Base-by-base conservation (phyloP, 106 monocot genomes). In the Platanthera zijinensis region DNA sequence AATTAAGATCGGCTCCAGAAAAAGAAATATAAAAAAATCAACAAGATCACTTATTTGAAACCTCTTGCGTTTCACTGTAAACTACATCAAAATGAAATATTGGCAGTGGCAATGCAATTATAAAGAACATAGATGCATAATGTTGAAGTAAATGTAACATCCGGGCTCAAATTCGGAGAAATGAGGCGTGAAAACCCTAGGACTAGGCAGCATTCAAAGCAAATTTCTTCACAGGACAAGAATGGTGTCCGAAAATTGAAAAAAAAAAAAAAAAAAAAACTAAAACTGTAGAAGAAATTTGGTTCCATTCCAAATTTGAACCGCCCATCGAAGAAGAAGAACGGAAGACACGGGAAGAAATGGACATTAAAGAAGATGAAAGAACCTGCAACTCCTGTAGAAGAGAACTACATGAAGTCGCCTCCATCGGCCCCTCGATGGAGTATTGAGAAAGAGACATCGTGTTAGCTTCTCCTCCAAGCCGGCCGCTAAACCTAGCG, bases 301-400 rank as follows among this genome's bases (percentile, higher is more conserved):
- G 39, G 39, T 39, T 39, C 39, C 39, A 39, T 48, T 15, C 17
- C 7, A 70, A 70, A 70, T 70, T 17, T 69, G n/a, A 13, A 47
- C 47, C 7, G 70, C 48, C 17, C 10, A 70, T 47, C 13, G 15
- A 70, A 48, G 70, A n/a, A n/a, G n/a, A 48, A 72, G 51, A 50
- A 39, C 2, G 39, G 48, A 79, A 61, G 13, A 7, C 25, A 76
- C 8, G 4, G 64, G 67, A 47, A 46, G 22, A 69, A 10, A 54
- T 18, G 8, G 53, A 69, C 51, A 25, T 18, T 56, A 75, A 15
- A 61, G 25, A 19, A 52, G 68, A 74, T 19, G 28, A 25, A 22
- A 70, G 70, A 21, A 94, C 94, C 90, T 89, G 90, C 51, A 94
- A 77, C 74, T 94, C 86, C 30, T 81, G 80, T 51, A 94, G 94